Percentiles rank a stretch among this genome's conserved stretches.
Evolutionary conservation across 805 yeast species (phyloP).

Genomic region (Lachancea waltii): DNA sequence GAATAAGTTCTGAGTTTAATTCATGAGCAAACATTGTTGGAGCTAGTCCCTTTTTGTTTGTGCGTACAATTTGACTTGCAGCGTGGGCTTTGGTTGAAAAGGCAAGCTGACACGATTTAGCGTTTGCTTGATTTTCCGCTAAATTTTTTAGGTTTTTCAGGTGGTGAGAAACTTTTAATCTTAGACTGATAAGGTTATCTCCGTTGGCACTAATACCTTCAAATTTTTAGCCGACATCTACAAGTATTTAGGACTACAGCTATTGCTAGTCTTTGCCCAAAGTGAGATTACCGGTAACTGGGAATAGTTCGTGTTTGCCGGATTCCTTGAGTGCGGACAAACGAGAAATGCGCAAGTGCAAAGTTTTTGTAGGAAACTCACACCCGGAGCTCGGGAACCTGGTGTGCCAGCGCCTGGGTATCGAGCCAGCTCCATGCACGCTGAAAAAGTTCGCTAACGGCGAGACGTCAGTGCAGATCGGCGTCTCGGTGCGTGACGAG

Average conservation of each 20-base stretch:
- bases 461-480: slow-evolving; percentile 93
- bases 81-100: neutral
- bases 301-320: neutral
- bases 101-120: neutral
- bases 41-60: neutral
- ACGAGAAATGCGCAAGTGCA: slow-evolving; percentile 82
- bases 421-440: slow-evolving; percentile 88
- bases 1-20: no score
- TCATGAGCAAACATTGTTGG: no score
- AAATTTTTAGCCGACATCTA: neutral
- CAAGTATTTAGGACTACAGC: neutral
- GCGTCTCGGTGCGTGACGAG: slow-evolving; percentile 92
- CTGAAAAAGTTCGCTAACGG: slow-evolving; percentile 93
- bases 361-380: slow-evolving; percentile 92
- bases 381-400: slow-evolving; percentile 91
- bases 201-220: neutral
- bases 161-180: no score
- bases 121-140: neutral
- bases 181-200: neutral
- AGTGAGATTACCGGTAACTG: neutral
- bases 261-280: neutral
- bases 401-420: slow-evolving; percentile 87
- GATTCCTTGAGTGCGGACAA: neutral
- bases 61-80: neutral
- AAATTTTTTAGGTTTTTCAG: neutral